phyloP scores from a whole-genome alignment of 1,284 basidiomycete genomes.

The Sanguinoderma infundibulare region DNA sequence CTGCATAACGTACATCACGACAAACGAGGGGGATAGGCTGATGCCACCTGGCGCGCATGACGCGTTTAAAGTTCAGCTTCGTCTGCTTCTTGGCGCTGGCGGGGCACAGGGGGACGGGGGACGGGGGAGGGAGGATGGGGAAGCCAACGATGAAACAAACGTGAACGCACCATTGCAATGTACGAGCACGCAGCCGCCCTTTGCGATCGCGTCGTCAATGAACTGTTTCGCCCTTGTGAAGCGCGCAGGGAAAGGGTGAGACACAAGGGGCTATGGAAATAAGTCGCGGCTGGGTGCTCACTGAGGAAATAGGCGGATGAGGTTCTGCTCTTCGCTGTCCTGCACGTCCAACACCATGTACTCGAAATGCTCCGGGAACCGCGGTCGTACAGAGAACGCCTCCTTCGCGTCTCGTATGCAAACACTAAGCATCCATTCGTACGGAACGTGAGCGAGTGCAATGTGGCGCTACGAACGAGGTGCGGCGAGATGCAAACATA shows the following conservation, averaged over 20 bases:
- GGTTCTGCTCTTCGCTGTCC: constrained; percentile 90
- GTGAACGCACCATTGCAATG: constrained; percentile 82
- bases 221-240: constrained; percentile 72
- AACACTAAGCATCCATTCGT: constrained; percentile 51
- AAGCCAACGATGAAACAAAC: not conserved
- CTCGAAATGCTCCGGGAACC: constrained; percentile 80
- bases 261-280: not conserved
- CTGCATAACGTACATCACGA: constrained; percentile 93
- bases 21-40: constrained; percentile 85
- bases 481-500: constrained; percentile 43
- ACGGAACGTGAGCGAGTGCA: not conserved
- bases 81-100: not conserved
- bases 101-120: not conserved
- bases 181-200: constrained; percentile 81
- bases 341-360: constrained; percentile 89
- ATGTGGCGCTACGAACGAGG: constrained; percentile 1
- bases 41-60: constrained; percentile 68
- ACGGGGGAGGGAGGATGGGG: not conserved
- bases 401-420: constrained; percentile 89
- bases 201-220: constrained; percentile 73
- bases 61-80: not conserved
- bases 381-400: constrained; percentile 84
- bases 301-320: constrained; percentile 83
- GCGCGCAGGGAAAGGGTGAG: not conserved
- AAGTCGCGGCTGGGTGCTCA: constrained; percentile 39